Evolutionary conservation across 129 eudicot genomes (phyloP).

Genomic region (Centaurea solstitialis): DNA sequence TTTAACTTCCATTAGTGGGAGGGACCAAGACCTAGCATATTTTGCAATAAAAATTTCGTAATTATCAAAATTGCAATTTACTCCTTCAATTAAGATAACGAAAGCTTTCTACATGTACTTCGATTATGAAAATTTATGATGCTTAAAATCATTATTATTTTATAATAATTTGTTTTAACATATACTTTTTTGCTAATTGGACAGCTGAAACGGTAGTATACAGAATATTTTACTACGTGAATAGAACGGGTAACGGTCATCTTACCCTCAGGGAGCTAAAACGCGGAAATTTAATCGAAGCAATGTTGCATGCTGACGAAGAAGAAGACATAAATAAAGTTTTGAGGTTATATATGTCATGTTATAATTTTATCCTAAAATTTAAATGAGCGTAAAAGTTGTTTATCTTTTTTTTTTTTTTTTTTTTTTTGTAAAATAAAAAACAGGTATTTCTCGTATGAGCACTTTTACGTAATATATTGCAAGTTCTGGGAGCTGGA

Average conservation of each 20-base stretch:
- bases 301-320: slow-evolving; percentile 74
- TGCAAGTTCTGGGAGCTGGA: slow-evolving; percentile 85
- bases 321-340: slow-evolving; percentile 82
- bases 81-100: no score
- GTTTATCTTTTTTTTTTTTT: no score
- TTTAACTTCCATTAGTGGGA: no score
- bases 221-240: slow-evolving; percentile 72
- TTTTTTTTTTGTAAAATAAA: no score
- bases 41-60: no score
- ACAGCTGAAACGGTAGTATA: slow-evolving; percentile 79
- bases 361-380: background rate
- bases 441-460: slow-evolving; percentile 66
- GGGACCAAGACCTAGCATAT: no score
- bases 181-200: slow-evolving; percentile 17
- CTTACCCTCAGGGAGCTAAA: slow-evolving; percentile 68
- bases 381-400: no score
- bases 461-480: slow-evolving; percentile 69
- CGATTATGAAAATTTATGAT: no score
- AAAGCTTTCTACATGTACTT: no score
- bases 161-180: background rate
- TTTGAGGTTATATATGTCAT: slow-evolving; percentile 36
- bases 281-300: slow-evolving; percentile 54
- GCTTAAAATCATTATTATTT: background rate
- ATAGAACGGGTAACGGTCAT: slow-evolving; percentile 64
- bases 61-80: no score